Conservation (phyloP, 768 basidiomycete genomes). For the Russula ochroleuca region DNA sequence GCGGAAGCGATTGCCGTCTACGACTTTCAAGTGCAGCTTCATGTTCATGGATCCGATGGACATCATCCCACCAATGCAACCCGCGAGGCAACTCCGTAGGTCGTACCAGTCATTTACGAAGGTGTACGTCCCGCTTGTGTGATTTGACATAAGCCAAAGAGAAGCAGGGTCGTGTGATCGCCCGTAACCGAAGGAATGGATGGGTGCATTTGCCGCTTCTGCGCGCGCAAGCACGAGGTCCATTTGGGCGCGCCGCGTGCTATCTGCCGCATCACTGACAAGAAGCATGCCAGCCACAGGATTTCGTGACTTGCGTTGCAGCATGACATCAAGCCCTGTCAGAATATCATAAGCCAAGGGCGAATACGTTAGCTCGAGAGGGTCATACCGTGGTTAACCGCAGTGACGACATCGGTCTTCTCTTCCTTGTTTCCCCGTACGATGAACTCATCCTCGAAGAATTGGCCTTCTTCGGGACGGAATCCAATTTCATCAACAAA, state of each 20-base stretch:
- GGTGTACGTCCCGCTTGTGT: constrained; percentile 95
- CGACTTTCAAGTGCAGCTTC: constrained; percentile 93
- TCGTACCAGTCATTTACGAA: constrained; percentile 99
- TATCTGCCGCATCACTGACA: constrained; percentile 89
- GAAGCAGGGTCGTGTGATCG: constrained; percentile 96
- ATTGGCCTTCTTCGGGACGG: constrained; percentile 37
- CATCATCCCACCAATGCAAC: constrained; percentile 95
- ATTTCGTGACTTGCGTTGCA: constrained; percentile 91
- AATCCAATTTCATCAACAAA: constrained; percentile 71
- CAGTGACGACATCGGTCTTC: constrained; percentile 95
- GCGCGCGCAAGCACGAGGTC: constrained; percentile 95
- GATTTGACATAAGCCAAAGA: constrained; percentile 98
- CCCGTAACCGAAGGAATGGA: constrained; percentile 96
- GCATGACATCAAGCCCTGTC: constrained; percentile 67
- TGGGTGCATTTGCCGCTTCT: constrained; percentile 94
- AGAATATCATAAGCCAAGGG: not conserved
- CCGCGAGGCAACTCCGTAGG: constrained; percentile 85
- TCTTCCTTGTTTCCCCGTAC: constrained; percentile 81
- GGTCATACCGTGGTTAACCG: constrained; percentile 86
- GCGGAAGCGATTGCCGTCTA: constrained; percentile 85
- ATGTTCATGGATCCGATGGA: constrained; percentile 88
- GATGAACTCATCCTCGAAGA: constrained; percentile 48
- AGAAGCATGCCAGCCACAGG: constrained; percentile 88
- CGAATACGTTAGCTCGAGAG: not conserved
- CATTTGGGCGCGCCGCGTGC: constrained; percentile 93